A percentile compares a stretch with the other conserved stretches of the same genome.
phyloP scores from a whole-genome alignment of 495 filamentous ascomycete species.

The Massariosphaeria phaeospora region DNA sequence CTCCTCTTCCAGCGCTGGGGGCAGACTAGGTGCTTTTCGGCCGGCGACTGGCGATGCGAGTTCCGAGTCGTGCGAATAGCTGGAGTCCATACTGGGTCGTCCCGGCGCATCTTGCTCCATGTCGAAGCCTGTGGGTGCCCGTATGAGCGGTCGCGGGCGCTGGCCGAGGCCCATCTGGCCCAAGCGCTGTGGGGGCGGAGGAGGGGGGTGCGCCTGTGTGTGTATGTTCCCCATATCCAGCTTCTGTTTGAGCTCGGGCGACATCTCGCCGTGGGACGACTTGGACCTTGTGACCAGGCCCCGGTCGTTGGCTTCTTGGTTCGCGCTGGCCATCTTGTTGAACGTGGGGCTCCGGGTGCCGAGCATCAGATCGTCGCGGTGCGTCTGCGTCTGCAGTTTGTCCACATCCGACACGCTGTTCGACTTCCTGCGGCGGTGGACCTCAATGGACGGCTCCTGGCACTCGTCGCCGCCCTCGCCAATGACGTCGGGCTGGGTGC shows the following conservation, averaged over 20 bases:
- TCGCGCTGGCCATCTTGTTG: slow-evolving; percentile 10
- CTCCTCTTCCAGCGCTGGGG: slow-evolving; percentile 20
- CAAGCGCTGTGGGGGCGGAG: slow-evolving; percentile 21
- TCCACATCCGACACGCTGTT: slow-evolving; percentile 18
- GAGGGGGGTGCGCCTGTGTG: slow-evolving; percentile 19
- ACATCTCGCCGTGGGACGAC: slow-evolving; percentile 26
- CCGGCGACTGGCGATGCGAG: slow-evolving; percentile 2
- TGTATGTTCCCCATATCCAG: slow-evolving; percentile 31
- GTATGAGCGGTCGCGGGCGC: slow-evolving; percentile 11
- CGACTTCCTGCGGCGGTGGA: slow-evolving; percentile 47
- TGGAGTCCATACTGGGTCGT: slow-evolving; percentile 29
- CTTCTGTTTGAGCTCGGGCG: slow-evolving; percentile 26
- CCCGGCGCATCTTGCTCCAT: slow-evolving; percentile 11
- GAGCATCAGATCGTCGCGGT: slow-evolving; percentile 25
- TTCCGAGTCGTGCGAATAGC: slow-evolving; percentile 23
- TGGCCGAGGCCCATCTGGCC: slow-evolving; percentile 30
- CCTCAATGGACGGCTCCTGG: slow-evolving; percentile 61
- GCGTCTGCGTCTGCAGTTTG: slow-evolving; percentile 2
- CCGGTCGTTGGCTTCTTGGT: slow-evolving; percentile 10
- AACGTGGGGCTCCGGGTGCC: slow-evolving; percentile 21
- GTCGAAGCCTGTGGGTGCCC: slow-evolving; percentile 29
- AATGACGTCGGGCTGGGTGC: slow-evolving; percentile 67
- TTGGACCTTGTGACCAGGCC: slow-evolving; percentile 17
- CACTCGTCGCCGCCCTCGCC: slow-evolving; percentile 84
- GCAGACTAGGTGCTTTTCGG: slow-evolving; percentile 8